These are phyloP conservation scores for Trichoderma breve DNA, from an alignment of 2,329 filamentous ascomycete genomes.

Conservation along the genomic window DNA sequence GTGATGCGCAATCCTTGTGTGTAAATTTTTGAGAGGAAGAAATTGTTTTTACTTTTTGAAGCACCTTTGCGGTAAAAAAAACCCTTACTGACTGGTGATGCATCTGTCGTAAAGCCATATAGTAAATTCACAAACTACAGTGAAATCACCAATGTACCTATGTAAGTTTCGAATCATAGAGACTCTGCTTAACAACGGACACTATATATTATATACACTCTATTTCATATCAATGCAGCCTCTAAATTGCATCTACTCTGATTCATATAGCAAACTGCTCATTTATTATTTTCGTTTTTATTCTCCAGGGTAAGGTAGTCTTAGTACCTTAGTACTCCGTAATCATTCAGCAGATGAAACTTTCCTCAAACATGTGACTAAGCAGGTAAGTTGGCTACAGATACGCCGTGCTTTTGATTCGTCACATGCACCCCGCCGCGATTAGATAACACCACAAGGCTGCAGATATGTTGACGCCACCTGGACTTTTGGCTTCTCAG, in stretches of 20 bases:
- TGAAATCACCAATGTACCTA: too few relatives aligned
- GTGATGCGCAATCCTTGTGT: background rate
- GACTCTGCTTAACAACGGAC: too few relatives aligned
- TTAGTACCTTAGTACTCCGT: background rate
- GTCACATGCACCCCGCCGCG: background rate
- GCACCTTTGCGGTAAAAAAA: too few relatives aligned
- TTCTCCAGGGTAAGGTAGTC: background rate
- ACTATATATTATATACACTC: too few relatives aligned
- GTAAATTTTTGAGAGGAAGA: too few relatives aligned
- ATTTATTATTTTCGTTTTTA: background rate
- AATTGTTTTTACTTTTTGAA: too few relatives aligned
- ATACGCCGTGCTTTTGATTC: background rate
- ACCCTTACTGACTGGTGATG: too few relatives aligned
- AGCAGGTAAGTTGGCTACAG: background rate
- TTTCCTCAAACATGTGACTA: background rate
- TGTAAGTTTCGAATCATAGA: too few relatives aligned
- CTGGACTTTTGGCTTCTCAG: background rate
- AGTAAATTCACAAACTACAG: too few relatives aligned
- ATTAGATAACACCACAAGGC: background rate
- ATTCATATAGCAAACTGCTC: background rate
- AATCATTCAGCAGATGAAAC: background rate
- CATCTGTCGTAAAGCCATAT: too few relatives aligned
- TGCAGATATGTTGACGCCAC: conserved; percentile 12
- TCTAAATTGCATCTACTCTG: background rate
- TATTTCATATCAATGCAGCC: background rate